Conservation (phyloP, 2,329 filamentous ascomycete genomes). For the Fusarium sp. region DNA sequence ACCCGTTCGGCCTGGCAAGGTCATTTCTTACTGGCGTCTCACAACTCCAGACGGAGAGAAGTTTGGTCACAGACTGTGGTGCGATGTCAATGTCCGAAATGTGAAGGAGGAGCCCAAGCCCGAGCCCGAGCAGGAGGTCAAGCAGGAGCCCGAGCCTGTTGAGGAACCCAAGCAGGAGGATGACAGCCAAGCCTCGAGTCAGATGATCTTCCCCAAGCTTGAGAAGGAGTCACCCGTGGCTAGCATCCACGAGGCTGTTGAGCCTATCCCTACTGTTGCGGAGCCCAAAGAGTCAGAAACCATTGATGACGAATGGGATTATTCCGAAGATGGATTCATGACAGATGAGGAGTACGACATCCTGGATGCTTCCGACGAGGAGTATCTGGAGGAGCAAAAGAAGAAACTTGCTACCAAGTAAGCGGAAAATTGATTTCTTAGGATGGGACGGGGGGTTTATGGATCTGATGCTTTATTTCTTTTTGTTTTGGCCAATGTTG, state of each 20-base stretch:
- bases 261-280: conserved; percentile 67
- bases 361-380: conserved; percentile 92
- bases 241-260: conserved; percentile 78
- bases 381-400: conserved; percentile 72
- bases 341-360: conserved; percentile 99
- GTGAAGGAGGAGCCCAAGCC: conserved; percentile 50
- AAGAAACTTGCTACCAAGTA: conserved; percentile 55
- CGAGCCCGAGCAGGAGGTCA: conserved; percentile 41
- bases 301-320: conserved; percentile 70
- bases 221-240: conserved; percentile 91
- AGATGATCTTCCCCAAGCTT: conserved; percentile 97
- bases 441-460: conserved; percentile 38
- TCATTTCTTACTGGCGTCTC: conserved; percentile 96
- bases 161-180: conserved; percentile 49
- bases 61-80: conserved; percentile 96
- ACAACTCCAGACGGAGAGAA: conserved; percentile 82
- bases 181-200: conserved; percentile 52
- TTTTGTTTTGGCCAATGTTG: conserved; percentile 25
- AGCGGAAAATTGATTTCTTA: conserved; percentile 32
- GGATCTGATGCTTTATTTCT: conserved; percentile 22
- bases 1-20: conserved; percentile 78
- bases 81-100: conserved; percentile 79
- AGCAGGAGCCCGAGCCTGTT: conserved; percentile 33
- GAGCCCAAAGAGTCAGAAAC: conserved; percentile 62
- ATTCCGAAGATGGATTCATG: conserved; percentile 81